These are phyloP conservation scores for Aspergillus costaricaensis DNA, from an alignment of 2,329 filamentous ascomycete genomes.

Conservation along the genomic window DNA sequence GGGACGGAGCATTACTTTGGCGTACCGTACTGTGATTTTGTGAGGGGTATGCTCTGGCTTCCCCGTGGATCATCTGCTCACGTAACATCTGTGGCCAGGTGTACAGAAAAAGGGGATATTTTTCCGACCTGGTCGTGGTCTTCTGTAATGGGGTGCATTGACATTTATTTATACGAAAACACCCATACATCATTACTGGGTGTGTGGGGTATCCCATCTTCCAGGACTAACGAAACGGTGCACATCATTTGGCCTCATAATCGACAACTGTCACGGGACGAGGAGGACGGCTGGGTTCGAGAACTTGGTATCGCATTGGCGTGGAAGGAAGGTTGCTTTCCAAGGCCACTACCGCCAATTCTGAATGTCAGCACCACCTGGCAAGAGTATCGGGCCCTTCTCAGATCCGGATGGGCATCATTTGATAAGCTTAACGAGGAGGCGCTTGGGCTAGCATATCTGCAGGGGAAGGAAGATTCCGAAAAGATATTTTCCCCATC, in stretches of 20 bases:
- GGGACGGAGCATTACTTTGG: not conserved
- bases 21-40: not conserved
- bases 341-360: not conserved
- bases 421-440: not conserved
- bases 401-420: not conserved
- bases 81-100: not conserved
- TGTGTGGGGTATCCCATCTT: not conserved
- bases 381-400: not conserved
- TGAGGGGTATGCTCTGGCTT: not conserved
- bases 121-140: not conserved
- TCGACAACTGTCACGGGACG: too few species aligned
- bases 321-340: not conserved
- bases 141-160: not conserved
- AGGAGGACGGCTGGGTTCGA: too few species aligned
- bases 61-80: too few species aligned
- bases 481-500: too few species aligned
- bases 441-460: not conserved
- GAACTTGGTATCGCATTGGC: not conserved
- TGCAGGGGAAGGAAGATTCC: too few species aligned
- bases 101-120: not conserved
- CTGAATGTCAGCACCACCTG: not conserved
- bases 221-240: not conserved
- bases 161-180: rapidly evolving
- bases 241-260: not conserved
- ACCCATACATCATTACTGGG: not conserved